These are phyloP conservation scores for Metschnikowia vanudenii DNA, from an alignment of 805 yeast genomes.

Conservation along the genomic window DNA sequence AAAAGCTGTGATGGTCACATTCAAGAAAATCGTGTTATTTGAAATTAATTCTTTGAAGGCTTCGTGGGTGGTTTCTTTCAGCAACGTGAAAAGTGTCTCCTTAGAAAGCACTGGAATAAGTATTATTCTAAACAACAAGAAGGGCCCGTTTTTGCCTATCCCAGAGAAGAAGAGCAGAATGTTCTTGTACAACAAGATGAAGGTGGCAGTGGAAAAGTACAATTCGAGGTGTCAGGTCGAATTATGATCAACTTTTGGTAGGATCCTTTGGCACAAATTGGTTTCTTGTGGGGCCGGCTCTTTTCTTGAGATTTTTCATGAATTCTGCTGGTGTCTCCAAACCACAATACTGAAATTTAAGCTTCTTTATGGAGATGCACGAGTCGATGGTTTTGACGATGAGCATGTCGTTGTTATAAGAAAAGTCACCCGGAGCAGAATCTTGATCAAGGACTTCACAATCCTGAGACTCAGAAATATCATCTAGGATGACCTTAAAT, in stretches of 20 bases:
- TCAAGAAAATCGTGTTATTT: constrained; percentile 64
- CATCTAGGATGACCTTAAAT: constrained; percentile 47
- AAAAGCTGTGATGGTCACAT: constrained; percentile 71
- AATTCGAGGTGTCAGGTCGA: constrained; percentile 65
- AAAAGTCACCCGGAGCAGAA: constrained; percentile 24
- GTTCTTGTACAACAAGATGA: constrained; percentile 69
- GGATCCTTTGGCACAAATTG: not conserved
- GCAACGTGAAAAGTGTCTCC: constrained; percentile 64
- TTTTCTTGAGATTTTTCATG: constrained; percentile 41
- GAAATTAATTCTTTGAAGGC: constrained; percentile 57
- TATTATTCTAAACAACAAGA: constrained; percentile 50
- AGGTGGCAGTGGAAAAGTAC: constrained; percentile 76
- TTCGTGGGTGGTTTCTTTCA: constrained; percentile 72
- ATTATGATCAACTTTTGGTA: not conserved
- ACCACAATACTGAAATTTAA: constrained; percentile 57
- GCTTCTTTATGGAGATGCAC: constrained; percentile 27
- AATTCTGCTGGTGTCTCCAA: constrained; percentile 49
- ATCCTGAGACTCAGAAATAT: constrained; percentile 22
- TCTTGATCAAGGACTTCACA: not conserved
- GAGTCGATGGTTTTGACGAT: constrained; percentile 48
- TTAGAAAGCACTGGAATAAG: constrained; percentile 79
- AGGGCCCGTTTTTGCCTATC: constrained; percentile 70
- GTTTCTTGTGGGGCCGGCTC: constrained; percentile 39
- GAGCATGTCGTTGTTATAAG: constrained; percentile 23
- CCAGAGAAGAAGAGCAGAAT: constrained; percentile 62